Evolutionary conservation across 257 asterid genomes (phyloP).

Genomic region (Jasminum sambac): DNA sequence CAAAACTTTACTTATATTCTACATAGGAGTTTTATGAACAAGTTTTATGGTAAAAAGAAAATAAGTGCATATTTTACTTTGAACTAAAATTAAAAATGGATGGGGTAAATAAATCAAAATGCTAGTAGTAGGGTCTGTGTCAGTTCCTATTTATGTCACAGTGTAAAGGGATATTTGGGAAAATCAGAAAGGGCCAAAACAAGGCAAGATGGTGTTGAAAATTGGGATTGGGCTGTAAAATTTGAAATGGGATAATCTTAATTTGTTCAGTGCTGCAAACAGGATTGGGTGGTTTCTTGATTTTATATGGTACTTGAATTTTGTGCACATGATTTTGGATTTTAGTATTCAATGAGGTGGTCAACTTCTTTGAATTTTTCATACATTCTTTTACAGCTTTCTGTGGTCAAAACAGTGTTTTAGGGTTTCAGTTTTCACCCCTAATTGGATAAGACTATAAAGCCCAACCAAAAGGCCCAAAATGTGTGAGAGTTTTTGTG

Average conservation of each 20-base stretch:
- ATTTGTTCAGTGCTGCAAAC: constrained; percentile 12
- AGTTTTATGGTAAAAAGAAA: no score
- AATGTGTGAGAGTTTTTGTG: neutral
- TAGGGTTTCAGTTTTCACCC: constrained; percentile 14
- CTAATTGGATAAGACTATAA: neutral
- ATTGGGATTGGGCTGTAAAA: neutral
- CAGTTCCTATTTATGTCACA: constrained; percentile 46
- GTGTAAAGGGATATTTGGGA: constrained; percentile 43
- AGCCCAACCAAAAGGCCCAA: constrained; percentile 5
- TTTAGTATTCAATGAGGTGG: constrained; percentile 5
- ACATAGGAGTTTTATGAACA: no score
- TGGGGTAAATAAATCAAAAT: neutral
- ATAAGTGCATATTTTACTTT: no score
- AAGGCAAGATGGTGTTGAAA: constrained; percentile 15
- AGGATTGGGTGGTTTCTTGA: constrained; percentile 23
- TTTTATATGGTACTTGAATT: constrained; percentile 27
- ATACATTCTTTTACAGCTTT: constrained; percentile 22
- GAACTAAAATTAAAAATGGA: constrained; percentile 28
- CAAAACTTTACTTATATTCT: no score
- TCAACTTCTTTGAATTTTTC: neutral
- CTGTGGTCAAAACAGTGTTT: neutral
- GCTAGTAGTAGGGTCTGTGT: constrained; percentile 35
- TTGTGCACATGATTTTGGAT: constrained; percentile 18
- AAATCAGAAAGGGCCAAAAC: constrained; percentile 32
- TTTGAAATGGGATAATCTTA: constrained; percentile 4